Percentiles rank a stretch among this genome's conserved stretches.
phyloP scores from a whole-genome alignment of 2,329 filamentous ascomycete species.

The Neonectria ditissima region DNA sequence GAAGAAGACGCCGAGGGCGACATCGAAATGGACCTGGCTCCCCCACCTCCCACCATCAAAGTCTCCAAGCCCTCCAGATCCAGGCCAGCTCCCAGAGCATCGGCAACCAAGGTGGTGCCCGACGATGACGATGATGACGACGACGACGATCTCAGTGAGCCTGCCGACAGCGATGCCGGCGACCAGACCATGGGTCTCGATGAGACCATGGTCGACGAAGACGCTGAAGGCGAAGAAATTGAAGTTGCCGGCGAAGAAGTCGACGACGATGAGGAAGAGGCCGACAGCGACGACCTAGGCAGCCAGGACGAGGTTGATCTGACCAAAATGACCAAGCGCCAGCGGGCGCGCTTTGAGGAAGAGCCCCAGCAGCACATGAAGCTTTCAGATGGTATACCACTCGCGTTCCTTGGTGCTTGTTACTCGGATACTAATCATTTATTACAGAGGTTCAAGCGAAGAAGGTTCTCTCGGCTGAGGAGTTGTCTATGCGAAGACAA shows the following conservation, averaged over 20 bases:
- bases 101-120: constrained; percentile 49
- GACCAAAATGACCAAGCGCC: constrained; percentile 71
- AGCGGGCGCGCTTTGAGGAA: constrained; percentile 70
- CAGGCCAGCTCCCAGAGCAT: constrained; percentile 51
- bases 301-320: constrained; percentile 65
- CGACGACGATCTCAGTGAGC: constrained; percentile 66
- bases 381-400: constrained; percentile 66
- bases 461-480: constrained; percentile 71
- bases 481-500: constrained; percentile 70
- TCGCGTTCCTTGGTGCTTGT: background rate
- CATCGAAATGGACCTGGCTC: constrained; percentile 58
- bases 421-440: constrained; percentile 32
- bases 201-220: constrained; percentile 61
- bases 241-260: constrained; percentile 56
- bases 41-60: constrained; percentile 58
- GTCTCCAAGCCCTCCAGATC: constrained; percentile 59
- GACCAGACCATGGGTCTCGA: constrained; percentile 56
- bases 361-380: constrained; percentile 68
- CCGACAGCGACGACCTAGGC: constrained; percentile 58
- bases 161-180: constrained; percentile 61
- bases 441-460: constrained; percentile 71
- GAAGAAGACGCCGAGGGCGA: constrained; percentile 59
- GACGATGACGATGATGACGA: constrained; percentile 62
- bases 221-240: constrained; percentile 61
- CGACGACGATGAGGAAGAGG: constrained; percentile 57